phyloP scores from a whole-genome alignment of 176 grass and related monocot species.

The Pontederia crassipes region DNA sequence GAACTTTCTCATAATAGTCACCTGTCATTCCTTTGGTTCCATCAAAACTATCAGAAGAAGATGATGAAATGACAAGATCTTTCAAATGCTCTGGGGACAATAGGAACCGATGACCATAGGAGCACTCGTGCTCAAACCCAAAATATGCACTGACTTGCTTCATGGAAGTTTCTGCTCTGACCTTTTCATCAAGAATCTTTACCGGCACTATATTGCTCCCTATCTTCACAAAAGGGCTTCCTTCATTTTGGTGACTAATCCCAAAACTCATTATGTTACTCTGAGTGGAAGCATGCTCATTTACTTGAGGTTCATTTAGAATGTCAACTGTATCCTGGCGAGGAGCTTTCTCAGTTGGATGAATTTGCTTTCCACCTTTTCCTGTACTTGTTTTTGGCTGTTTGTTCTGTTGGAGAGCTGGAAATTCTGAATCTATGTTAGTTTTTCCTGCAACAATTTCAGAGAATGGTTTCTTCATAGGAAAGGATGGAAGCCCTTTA shows the following conservation, averaged over 20 bases:
- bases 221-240: conserved; percentile 63
- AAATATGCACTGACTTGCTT: conserved; percentile 46
- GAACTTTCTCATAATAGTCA: conserved; percentile 31
- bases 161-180: conserved; percentile 32
- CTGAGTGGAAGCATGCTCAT: conserved; percentile 35
- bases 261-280: conserved; percentile 14
- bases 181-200: conserved; percentile 38
- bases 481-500: conserved; percentile 82
- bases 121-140: conserved; percentile 91
- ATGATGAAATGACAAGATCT: conserved; percentile 40
- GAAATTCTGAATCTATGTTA: conserved; percentile 61
- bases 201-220: conserved; percentile 71
- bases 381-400: conserved; percentile 33
- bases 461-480: conserved; percentile 85
- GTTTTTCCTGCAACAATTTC: conserved; percentile 82
- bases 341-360: conserved; percentile 37
- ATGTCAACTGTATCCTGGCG: conserved; percentile 21
- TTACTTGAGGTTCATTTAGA: conserved; percentile 25
- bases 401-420: conserved; percentile 62
- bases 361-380: conserved; percentile 33
- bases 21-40: conserved; percentile 23
- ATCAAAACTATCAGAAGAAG: conserved; percentile 26
- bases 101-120: conserved; percentile 86
- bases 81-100: conserved; percentile 70
- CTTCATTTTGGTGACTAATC: conserved; percentile 24